Evolutionary conservation across 345 rosid genomes (phyloP), one percentile per base, ranked within the genome.

Genomic region (Tarenaya hassleriana): DNA sequence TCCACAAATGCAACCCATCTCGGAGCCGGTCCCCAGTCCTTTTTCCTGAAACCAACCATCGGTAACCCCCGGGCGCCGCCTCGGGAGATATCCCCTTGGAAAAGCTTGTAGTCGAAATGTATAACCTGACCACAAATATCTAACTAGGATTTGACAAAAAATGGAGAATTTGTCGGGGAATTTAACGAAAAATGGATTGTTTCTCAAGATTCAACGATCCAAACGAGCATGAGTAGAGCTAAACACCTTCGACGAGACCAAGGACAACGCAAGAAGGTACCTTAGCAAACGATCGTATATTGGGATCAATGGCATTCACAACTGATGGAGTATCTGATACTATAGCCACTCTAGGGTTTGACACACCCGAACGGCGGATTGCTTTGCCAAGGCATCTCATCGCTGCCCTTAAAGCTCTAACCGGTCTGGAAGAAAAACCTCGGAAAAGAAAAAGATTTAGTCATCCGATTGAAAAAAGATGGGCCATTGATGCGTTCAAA

Each of bases 1-100:
- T 92, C 98, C 41, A 92, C 98, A 77, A 92, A 85, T 13, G 98
- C 98, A 65, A 85, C 97, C 97, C 98, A 92, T 69, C 97, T 73
- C 10, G 98, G 98, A 43, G 97, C 95, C 7, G 97, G 97, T 12
- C 98, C 98, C 97, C 98, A 92, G 67, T 92, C 97, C 69, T 75
- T 92, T 52, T 66, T 75, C 69, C 97, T 78, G 59, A 85, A 92
- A 41, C 73, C 94, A 59, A 75, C 45, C 60, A 41, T 75, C 10
- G 58, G 69, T 45, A 70, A 59, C 15, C 67, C 63, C 27, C 71
- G 77, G 10, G n/a, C n/a, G n/a, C 60, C 73, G 41, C 55, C 56
- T 19, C 19, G 63, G 40, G 86, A 68, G 19, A 85, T 71, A 16
- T 67, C 77, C 37, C 97, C 97, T 61, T 57, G 69, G 75, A 70